Evolutionary conservation across 345 rosid genomes (phyloP).

Genomic region (Arabidopsis thaliana): DNA sequence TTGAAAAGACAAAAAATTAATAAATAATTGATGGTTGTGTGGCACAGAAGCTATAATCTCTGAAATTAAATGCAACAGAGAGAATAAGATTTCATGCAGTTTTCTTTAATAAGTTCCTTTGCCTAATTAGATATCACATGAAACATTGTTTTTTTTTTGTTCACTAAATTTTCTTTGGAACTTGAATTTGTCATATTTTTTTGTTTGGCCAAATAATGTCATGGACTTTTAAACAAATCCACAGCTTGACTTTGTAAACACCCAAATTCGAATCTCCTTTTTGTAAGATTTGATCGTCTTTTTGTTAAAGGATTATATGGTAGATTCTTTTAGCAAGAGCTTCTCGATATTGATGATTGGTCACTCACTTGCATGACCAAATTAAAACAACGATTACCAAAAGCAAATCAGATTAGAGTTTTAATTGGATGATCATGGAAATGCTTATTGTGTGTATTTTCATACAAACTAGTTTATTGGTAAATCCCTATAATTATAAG

Average conservation of each 20-base stretch:
- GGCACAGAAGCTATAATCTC: conserved; percentile 30
- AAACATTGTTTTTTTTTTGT: no score
- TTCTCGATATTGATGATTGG: background rate
- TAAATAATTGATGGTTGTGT: conserved; percentile 35
- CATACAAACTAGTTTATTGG: background rate
- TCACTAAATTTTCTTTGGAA: background rate
- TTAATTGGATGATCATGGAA: background rate
- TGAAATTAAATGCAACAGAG: conserved; percentile 15
- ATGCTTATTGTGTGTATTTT: background rate
- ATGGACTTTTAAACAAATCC: background rate
- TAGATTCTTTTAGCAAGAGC: background rate
- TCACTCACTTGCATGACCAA: background rate
- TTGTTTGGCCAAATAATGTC: background rate
- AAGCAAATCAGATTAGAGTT: background rate
- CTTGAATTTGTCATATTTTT: background rate
- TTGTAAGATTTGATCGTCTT: background rate
- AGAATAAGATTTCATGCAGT: conserved; percentile 14
- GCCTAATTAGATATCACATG: background rate
- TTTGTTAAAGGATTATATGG: conserved; percentile 3
- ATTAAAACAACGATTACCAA: background rate
- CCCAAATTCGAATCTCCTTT: conserved; percentile 21
- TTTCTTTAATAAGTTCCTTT: background rate
- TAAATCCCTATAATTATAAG: background rate
- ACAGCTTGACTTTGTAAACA: conserved; percentile 1
- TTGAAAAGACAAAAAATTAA: conserved; percentile 25